Evolutionary conservation across 495 filamentous ascomycete genomes (phyloP).

Genomic region (Poronia punctata): DNA sequence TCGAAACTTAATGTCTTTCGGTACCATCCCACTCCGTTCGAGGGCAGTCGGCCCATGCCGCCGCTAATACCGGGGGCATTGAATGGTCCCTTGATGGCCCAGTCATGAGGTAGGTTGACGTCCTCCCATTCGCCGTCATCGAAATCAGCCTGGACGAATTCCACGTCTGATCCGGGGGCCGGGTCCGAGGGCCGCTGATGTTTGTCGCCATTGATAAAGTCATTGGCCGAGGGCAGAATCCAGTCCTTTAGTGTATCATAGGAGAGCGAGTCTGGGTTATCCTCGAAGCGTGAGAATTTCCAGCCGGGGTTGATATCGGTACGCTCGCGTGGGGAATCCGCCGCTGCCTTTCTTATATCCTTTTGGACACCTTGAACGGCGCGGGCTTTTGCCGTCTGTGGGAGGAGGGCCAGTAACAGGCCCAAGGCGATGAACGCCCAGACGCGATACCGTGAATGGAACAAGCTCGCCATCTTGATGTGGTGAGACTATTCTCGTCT

Average conservation of each 20-base stretch:
- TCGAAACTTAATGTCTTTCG: slow-evolving; percentile 31
- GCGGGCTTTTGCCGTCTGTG: slow-evolving; percentile 3
- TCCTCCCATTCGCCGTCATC: slow-evolving; percentile 33
- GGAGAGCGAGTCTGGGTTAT: slow-evolving; percentile 29
- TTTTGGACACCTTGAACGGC: not conserved
- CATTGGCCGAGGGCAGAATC: slow-evolving; percentile 35
- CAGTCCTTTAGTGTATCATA: slow-evolving; percentile 31
- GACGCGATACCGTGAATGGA: not conserved
- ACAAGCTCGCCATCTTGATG: slow-evolving; percentile 2
- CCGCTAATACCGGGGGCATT: slow-evolving; percentile 42
- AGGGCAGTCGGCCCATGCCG: slow-evolving; percentile 51
- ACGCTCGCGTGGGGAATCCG: slow-evolving; percentile 4
- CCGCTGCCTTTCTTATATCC: not conserved
- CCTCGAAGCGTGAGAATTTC: slow-evolving; percentile 31
- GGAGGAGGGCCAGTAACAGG: slow-evolving; percentile 1
- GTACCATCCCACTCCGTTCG: slow-evolving; percentile 44
- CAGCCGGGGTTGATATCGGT: slow-evolving; percentile 28
- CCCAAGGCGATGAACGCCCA: not conserved
- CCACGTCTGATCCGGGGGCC: slow-evolving; percentile 20
- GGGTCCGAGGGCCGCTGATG: slow-evolving; percentile 24
- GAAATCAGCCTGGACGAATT: slow-evolving; percentile 29
- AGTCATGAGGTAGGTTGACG: slow-evolving; percentile 39
- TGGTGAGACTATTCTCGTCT: not conserved
- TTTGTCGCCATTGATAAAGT: slow-evolving; percentile 28
- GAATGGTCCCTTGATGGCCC: slow-evolving; percentile 44